phyloP scores from a whole-genome alignment of 345 rosid genomes.

The Camelina hispida region DNA sequence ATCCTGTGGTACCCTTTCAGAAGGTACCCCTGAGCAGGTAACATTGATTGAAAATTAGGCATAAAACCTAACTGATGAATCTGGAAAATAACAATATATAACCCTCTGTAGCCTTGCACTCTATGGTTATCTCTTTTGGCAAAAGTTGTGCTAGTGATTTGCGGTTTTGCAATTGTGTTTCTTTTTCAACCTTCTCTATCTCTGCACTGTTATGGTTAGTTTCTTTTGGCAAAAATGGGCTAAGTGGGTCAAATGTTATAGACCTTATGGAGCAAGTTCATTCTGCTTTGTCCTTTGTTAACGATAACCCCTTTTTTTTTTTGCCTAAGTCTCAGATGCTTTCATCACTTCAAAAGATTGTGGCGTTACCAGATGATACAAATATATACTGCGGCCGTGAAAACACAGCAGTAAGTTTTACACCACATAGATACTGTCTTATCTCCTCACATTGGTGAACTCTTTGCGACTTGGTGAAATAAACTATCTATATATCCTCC shows the following conservation, averaged over 20 bases:
- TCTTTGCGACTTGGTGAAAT: constrained; percentile 1
- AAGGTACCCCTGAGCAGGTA: constrained; percentile 94
- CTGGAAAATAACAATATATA: neutral
- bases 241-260: neutral
- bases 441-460: constrained; percentile 23
- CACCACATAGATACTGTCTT: neutral
- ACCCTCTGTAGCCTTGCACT: neutral
- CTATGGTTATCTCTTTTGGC: neutral
- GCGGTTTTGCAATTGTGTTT: neutral
- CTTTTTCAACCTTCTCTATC: constrained; percentile 3
- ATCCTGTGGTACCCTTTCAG: constrained; percentile 95
- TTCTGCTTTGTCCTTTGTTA: constrained; percentile 22
- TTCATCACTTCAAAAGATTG: constrained; percentile 76
- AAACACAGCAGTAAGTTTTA: constrained; percentile 79
- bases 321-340: constrained; percentile 66
- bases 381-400: constrained; percentile 88
- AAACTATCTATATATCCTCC: constrained; percentile 23
- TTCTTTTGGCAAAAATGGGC: constrained; percentile 2
- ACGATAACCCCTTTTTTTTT: neutral
- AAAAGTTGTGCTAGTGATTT: neutral
- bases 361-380: constrained; percentile 85
- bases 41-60: neutral
- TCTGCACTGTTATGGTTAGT: neutral
- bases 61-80: neutral
- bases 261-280: neutral